phyloP scores from a whole-genome alignment of 23 red algal genomes.

The Agarophyton chilense region DNA sequence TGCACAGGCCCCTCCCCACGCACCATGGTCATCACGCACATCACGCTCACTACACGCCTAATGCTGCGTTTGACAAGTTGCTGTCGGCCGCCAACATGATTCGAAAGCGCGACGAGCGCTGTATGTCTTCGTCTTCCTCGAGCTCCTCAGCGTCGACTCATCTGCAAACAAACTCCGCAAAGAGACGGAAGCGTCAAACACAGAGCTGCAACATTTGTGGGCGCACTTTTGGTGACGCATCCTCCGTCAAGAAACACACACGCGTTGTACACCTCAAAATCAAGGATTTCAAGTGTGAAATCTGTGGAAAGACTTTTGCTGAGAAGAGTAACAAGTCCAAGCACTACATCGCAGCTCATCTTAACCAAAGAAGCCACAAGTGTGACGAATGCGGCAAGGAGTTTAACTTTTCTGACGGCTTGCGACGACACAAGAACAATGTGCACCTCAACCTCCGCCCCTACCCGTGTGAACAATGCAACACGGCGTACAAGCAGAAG shows the following conservation, averaged over 20 bases:
- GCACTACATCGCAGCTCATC: conserved; percentile 60
- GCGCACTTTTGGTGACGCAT: conserved; percentile 45
- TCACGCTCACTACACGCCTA: background rate
- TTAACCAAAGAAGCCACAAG: conserved; percentile 28
- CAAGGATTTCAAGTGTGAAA: conserved; percentile 50
- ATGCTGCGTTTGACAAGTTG: background rate
- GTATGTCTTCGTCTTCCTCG: background rate
- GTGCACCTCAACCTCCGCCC: conserved; percentile 61
- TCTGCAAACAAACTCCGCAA: background rate
- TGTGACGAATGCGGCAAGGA: conserved; percentile 54
- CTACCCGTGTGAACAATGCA: conserved; percentile 55
- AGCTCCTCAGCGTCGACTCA: background rate
- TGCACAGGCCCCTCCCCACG: too few relatives aligned
- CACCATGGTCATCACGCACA: too few relatives aligned
- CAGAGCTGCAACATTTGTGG: conserved; percentile 38
- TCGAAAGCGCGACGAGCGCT: background rate
- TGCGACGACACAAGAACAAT: conserved; percentile 62
- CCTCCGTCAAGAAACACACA: conserved; percentile 55
- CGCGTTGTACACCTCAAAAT: conserved; percentile 68
- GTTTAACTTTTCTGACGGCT: conserved; percentile 65
- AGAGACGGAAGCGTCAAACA: conserved; percentile 36
- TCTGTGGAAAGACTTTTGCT: conserved; percentile 64
- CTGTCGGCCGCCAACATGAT: background rate
- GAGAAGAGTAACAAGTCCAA: conserved; percentile 74
- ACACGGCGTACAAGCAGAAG: conserved; percentile 68